Evolutionary conservation across 305 asterid species (phyloP), one percentile per base, ranked within the genome.

Genomic region (Fraxinus dipetala): DNA sequence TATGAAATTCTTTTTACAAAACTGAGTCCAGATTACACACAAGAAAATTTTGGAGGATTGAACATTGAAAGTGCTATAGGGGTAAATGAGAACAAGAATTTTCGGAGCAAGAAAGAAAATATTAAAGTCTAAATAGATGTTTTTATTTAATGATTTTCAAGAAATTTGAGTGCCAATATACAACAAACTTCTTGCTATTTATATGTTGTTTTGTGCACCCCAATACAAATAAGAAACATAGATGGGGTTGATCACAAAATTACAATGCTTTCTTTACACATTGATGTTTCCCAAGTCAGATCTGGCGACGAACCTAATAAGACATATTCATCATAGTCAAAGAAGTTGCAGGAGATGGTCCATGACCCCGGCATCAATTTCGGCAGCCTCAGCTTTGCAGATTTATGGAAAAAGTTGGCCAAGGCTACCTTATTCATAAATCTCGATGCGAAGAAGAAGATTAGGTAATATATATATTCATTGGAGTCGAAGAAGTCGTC

Each of bases 401-500:
- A 8, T 63, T 14, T 24, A n/a, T 38, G 20, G 0, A 69, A 32
- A 11, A 40, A 26, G 18, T 56, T 48, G 45, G 63, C 63, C 18
- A 5, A 48, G 30, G 20, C 69, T 14, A 1, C 65, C 63, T 43
- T 2, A 43, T 10, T 43, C 76, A 5, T 16, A 31, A 43, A 18
- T 18, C 32, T 1, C 32, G 20, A 1, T 32, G 10, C 22, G 1
- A 13, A 1, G 3, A 26, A 14, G 18, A 14, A 26, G 26, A 13
- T 22, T 65, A 38, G 10, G 65, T 40, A 43, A 43, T 11, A 40
- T 34, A 43, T 14, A 43, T 14, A n/a, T 6, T 76, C 56, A 81
- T 9, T 43, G 84, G 72, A 87, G 90, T n/a, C 84, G 84, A 56
- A 87, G 88, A 36, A 87, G 85, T 56, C 88, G 85, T 54, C 87